These are phyloP conservation scores for Penicillium nordicum DNA, from an alignment of 2,329 filamentous ascomycete species.

Conservation along the genomic window DNA sequence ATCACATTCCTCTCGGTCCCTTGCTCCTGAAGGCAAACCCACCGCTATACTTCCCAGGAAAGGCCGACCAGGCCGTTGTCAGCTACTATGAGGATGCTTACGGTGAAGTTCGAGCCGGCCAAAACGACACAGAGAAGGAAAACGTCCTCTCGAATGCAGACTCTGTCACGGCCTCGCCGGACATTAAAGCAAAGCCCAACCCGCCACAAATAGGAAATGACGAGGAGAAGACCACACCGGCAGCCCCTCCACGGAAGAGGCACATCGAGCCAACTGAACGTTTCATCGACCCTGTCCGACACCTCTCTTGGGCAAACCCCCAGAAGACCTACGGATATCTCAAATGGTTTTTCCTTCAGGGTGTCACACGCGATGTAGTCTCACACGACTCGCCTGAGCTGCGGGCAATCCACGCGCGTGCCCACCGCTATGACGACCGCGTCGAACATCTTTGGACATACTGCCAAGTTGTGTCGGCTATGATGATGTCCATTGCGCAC, in stretches of 20 bases:
- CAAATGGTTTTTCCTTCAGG: slow-evolving; percentile 45
- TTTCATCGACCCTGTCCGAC: slow-evolving; percentile 22
- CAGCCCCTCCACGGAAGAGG: slow-evolving; percentile 18
- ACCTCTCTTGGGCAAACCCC: slow-evolving; percentile 15
- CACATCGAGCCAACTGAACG: slow-evolving; percentile 24
- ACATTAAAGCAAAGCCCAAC: slow-evolving; percentile 1
- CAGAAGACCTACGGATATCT: slow-evolving; percentile 35
- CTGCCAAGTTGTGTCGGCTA: slow-evolving; percentile 40
- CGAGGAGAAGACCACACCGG: slow-evolving; percentile 14
- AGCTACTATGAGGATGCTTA: not conserved
- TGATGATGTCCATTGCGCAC: slow-evolving; percentile 45
- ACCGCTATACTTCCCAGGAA: too few species aligned
- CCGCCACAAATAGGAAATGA: slow-evolving; percentile 9
- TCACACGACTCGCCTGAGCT: slow-evolving; percentile 38
- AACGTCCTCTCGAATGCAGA: slow-evolving; percentile 4
- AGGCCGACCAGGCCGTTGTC: too few species aligned
- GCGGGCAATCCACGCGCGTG: slow-evolving; percentile 40
- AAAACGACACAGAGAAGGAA: slow-evolving; percentile 2
- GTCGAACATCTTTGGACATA: slow-evolving; percentile 50
- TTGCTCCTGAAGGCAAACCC: too few species aligned
- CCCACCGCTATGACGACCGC: slow-evolving; percentile 45
- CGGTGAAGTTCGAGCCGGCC: slow-evolving; percentile 24
- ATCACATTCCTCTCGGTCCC: too few species aligned
- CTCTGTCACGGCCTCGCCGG: slow-evolving; percentile 3
- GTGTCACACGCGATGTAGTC: slow-evolving; percentile 44